Evolutionary conservation across 257 asterid species (phyloP).

Genomic region (Ilex aquifolium): DNA sequence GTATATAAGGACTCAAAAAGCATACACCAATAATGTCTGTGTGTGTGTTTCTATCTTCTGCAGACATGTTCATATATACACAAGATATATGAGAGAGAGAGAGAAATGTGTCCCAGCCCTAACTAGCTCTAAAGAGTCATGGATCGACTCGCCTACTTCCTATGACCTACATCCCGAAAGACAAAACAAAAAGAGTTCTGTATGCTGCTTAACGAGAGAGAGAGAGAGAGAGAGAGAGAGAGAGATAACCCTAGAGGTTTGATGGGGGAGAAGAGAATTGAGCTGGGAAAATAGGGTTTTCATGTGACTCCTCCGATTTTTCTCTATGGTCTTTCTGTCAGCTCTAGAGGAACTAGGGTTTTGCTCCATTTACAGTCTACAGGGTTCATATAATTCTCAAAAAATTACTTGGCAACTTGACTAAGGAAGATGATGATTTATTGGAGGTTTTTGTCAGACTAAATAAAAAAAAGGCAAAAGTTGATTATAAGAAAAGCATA

Average conservation of each 20-base stretch:
- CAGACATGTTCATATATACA: not conserved
- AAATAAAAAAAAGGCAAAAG: not conserved
- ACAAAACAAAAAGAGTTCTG: not conserved
- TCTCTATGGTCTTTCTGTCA: constrained; percentile 69
- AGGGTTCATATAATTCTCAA: not conserved
- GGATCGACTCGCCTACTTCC: not conserved
- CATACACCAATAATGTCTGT: not conserved
- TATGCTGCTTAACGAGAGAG: not conserved
- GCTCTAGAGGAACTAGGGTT: constrained; percentile 38
- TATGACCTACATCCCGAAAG: not conserved
- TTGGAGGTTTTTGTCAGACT: not conserved
- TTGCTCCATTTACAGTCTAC: constrained; percentile 20
- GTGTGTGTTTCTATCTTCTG: not conserved
- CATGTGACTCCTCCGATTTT: constrained; percentile 61
- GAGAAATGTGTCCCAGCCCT: not conserved
- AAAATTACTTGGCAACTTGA: not conserved
- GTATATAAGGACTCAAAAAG: not conserved
- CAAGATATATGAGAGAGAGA: not conserved
- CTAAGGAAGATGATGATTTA: not conserved
- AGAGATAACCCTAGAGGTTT: constrained; percentile 38
- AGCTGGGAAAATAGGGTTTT: constrained; percentile 50
- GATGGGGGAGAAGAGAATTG: constrained; percentile 47
- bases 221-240: not conserved
- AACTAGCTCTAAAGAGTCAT: not conserved
- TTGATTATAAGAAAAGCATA: no score